Evolutionary conservation across 192 early-diverging fungal species (phyloP).

Genomic region (Backusella tarrabulga): DNA sequence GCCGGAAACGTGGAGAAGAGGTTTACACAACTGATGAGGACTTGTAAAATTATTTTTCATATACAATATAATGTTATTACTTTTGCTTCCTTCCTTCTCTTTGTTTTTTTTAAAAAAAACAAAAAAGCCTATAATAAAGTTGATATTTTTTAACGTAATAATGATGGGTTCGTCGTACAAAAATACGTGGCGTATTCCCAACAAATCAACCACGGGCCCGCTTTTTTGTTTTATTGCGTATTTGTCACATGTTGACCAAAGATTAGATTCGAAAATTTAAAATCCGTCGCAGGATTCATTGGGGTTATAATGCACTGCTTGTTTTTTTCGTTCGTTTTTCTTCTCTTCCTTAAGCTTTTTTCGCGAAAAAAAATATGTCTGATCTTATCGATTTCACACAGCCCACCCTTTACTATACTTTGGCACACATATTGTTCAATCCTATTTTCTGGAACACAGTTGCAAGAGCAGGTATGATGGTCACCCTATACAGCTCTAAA

Average conservation of each 20-base stretch:
- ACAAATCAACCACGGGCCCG: neutral
- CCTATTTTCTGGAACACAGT: conserved; percentile 90
- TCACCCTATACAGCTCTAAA: neutral
- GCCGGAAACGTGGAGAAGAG: conserved; percentile 57
- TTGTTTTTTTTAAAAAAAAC: neutral
- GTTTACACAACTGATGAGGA: conserved; percentile 20
- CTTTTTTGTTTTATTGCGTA: neutral
- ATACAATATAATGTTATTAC: neutral
- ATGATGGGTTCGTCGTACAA: neutral
- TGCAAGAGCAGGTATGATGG: conserved; percentile 64
- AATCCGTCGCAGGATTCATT: neutral
- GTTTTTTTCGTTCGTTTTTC: neutral
- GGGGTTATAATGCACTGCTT: neutral
- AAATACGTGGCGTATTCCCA: neutral
- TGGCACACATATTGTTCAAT: conserved; percentile 80
- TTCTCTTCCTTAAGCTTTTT: neutral
- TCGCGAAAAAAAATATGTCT: conserved; percentile 1
- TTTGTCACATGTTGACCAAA: conserved; percentile 4
- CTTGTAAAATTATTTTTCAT: neutral
- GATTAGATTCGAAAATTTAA: neutral
- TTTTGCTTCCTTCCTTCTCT: neutral
- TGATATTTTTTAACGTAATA: neutral
- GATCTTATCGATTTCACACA: conserved; percentile 59
- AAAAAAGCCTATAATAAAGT: neutral
- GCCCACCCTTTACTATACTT: conserved; percentile 64